Evolutionary conservation across 2,329 filamentous ascomycete species (phyloP), one percentile per base, ranked within the genome.

Genomic region (Hypomyces perniciosus): DNA sequence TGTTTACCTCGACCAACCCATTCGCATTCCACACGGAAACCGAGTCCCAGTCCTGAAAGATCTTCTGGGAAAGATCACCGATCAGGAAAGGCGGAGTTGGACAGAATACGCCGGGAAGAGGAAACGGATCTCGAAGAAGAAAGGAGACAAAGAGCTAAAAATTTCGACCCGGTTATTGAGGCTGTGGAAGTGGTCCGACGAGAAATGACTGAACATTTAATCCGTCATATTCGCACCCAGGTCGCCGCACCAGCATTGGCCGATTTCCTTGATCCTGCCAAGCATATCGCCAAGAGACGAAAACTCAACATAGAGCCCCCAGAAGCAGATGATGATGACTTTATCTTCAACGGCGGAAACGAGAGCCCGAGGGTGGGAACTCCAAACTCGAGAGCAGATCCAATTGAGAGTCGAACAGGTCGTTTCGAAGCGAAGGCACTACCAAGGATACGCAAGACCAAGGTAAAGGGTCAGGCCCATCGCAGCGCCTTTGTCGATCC

Each of bases 141-240:
- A 67, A 96, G 93, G 72, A 85, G 83, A 62, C 86, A 92, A 60
- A 78, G 92, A 47, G 91, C 91, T 13, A 85, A 86, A 62, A 86
- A 95, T 64, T 81, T 96, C 57, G 92, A 99, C 67, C 92, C 93
- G n/a, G 88, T 92, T 4, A 72, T 77, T 44, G 92, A 95, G 63
- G 92, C 93, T 33, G 76, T 90, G 37, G 84, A 91, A 54, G 79
- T 88, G 41, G 79, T 96, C 48, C 81, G 86, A 46, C 81, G 83
- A 48, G 91, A 97, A 66, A 75, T 99, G 64, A 84, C 82, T 53
- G 88, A 95, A 64, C 93, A 95, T 66, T 74, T 99, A 34, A 83
- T 97, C 55, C 83, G 87, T 57, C 90, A 96, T 65, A 88, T 97
- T 62, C 90, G 91, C 60, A 87, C 86, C 41, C 87, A 92, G 60